Conservation (phyloP, 257 asterid genomes). For the Knoxia roxburghii region DNA sequence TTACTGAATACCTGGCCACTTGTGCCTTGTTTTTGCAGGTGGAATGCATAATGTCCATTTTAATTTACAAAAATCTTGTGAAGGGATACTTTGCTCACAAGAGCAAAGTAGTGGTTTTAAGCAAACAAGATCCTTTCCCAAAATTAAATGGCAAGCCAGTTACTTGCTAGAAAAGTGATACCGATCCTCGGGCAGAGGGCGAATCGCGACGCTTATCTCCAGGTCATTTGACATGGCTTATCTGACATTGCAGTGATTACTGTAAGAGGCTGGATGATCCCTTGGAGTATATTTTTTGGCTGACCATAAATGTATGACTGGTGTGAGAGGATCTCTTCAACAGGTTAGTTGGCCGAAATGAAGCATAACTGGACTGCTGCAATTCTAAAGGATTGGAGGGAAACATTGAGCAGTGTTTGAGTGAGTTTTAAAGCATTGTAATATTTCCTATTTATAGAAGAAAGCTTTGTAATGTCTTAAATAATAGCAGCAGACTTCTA, state of each 20-base stretch:
- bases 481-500: too few species aligned
- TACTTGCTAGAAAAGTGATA: slow-evolving; percentile 31
- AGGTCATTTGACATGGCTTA: too few species aligned
- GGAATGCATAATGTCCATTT: slow-evolving; percentile 85
- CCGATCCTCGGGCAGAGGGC: background rate
- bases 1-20: background rate
- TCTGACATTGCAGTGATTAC: too few species aligned
- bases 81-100: slow-evolving; percentile 98
- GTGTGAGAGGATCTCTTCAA: background rate
- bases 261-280: background rate
- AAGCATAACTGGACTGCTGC: background rate
- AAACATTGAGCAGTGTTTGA: too few species aligned
- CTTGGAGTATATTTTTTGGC: background rate
- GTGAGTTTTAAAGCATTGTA: too few species aligned
- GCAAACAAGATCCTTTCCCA: slow-evolving; percentile 98
- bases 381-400: background rate
- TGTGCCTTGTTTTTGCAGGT: slow-evolving; percentile 44
- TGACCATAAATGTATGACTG: too few species aligned
- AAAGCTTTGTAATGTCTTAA: background rate
- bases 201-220: too few species aligned
- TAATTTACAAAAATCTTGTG: slow-evolving; percentile 79
- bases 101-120: slow-evolving; percentile 84
- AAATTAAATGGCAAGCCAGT: slow-evolving; percentile 80
- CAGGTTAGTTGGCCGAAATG: background rate
- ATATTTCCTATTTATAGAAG: background rate